Conservation (phyloP, 2,329 filamentous ascomycete species). For the Xylariales sp. region DNA sequence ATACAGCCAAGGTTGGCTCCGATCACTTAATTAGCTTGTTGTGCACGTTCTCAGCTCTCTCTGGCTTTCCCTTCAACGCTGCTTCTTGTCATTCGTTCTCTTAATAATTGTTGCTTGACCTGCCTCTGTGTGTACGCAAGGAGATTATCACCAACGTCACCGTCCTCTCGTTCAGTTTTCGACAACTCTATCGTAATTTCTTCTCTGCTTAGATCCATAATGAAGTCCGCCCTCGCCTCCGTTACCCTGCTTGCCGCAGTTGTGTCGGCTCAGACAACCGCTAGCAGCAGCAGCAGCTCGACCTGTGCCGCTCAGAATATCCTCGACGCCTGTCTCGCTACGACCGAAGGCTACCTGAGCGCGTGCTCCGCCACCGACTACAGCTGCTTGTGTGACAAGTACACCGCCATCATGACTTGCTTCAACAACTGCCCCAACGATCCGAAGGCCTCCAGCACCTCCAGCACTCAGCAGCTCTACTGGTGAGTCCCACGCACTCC, state of each 20-base stretch:
- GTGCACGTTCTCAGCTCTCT: too few relatives aligned
- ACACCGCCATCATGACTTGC: conserved; percentile 50
- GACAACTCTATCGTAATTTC: too few relatives aligned
- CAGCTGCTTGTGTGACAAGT: conserved; percentile 52
- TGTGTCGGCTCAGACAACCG: conserved; percentile 10
- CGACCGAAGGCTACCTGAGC: conserved; percentile 27
- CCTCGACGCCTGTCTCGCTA: conserved; percentile 30
- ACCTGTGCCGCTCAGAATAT: conserved; percentile 30
- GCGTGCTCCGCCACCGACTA: conserved; percentile 28
- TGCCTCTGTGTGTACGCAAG: too few relatives aligned
- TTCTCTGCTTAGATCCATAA: neutral
- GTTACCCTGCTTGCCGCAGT: conserved; percentile 17
- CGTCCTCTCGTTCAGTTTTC: too few relatives aligned
- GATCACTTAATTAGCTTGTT: too few relatives aligned
- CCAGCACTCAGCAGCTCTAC: conserved; percentile 20
- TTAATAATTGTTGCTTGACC: too few relatives aligned
- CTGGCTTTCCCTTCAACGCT: too few relatives aligned
- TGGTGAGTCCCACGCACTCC: conserved; percentile 16
- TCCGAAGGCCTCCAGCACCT: conserved; percentile 17
- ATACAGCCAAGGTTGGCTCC: too few relatives aligned
- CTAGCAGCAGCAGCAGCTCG: conserved; percentile 1
- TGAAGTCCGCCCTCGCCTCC: conserved; percentile 21
- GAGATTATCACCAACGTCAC: too few relatives aligned
- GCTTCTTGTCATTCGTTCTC: too few relatives aligned
- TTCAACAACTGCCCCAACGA: conserved; percentile 60